Base-by-base conservation (phyloP, 805 yeast species). In the Candida sakaeoensis region DNA sequence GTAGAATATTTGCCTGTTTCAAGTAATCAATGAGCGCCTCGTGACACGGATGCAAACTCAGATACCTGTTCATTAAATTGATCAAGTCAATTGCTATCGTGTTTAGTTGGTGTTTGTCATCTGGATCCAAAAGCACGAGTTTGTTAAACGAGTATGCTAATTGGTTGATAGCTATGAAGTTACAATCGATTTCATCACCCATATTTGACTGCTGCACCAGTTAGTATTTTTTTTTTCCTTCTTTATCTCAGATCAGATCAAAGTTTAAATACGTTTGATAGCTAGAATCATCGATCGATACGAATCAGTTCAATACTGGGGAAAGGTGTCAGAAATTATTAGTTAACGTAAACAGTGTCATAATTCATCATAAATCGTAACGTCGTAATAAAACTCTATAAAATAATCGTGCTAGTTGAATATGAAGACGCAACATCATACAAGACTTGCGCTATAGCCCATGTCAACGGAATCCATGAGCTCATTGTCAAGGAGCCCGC, bases 391-490 rank as follows among this genome's bases (percentile, higher is more conserved):
- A 23, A 12, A 23, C 26, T 21, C 27, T 42, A 55, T 36, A 57
- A 42, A n/a, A 58, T 49, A 24, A 51, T 46, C 45, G 39, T 48
- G 38, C 56, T 74, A 44, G 79, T 70, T 42, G 85, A 77, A 55
- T 84, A 87, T 5, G 85, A 74, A 7, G 81, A 74, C 24, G 82
- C 68, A 25, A 87, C 71, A 54, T 84, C 78, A 58, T 76, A 85
- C 31, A 88, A 54, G 5, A 85, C 70, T 49, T 79, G 80, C 4
- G 84, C 74, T 2, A 84, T 60, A 0, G 80, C 95, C 79, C 90
- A 86, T 40, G 84, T 75, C 48, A 91, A 73, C 0, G 99, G 98
- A 6, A 91, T 79, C 99, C 99, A 91, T 0, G 97, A 86, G 9
- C 95, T 82, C 95, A 93, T 86, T 16, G 84, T 75, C 51, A 91